phyloP scores from a whole-genome alignment of 768 basidiomycete genomes.

The Myochromella boudieri region DNA sequence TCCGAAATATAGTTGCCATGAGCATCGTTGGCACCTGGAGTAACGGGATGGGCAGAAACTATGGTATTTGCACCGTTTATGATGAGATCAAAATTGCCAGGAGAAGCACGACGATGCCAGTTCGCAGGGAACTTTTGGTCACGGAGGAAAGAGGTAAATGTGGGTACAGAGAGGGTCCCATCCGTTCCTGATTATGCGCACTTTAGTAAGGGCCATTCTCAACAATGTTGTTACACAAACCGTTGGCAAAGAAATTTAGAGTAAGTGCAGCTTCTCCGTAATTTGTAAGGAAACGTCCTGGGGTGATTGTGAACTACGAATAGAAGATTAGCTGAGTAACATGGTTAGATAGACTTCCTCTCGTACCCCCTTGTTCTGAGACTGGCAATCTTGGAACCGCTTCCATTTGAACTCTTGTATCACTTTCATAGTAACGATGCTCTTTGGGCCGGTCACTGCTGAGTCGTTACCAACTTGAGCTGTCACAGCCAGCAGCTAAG shows the following conservation, averaged over 20 bases:
- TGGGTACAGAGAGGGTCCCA: constrained; percentile 8
- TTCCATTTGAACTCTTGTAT: neutral
- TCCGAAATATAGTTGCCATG: constrained; percentile 12
- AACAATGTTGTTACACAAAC: neutral
- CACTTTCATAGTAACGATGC: neutral
- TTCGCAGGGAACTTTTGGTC: constrained; percentile 14
- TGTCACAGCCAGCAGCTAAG: neutral
- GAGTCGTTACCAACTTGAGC: neutral
- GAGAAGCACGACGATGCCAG: constrained; percentile 9
- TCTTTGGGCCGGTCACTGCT: neutral
- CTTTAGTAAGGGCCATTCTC: neutral
- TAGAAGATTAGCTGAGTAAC: too few relatives aligned
- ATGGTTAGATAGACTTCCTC: too few relatives aligned
- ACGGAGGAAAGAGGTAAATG: constrained; percentile 16
- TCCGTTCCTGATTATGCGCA: constrained; percentile 9
- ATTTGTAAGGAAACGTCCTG: too few relatives aligned
- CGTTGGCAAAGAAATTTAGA: too few relatives aligned
- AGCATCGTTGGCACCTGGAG: constrained; percentile 11
- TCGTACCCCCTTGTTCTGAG: neutral
- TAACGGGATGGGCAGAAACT: constrained; percentile 2
- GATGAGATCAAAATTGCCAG: constrained; percentile 3
- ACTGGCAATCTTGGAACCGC: neutral
- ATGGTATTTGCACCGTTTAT: neutral
- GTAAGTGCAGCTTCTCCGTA: too few relatives aligned
- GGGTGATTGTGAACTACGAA: too few relatives aligned